Evolutionary conservation across 768 basidiomycete genomes (phyloP), one percentile per base, ranked within the genome.

Genomic region (Termitomyces sp.): DNA sequence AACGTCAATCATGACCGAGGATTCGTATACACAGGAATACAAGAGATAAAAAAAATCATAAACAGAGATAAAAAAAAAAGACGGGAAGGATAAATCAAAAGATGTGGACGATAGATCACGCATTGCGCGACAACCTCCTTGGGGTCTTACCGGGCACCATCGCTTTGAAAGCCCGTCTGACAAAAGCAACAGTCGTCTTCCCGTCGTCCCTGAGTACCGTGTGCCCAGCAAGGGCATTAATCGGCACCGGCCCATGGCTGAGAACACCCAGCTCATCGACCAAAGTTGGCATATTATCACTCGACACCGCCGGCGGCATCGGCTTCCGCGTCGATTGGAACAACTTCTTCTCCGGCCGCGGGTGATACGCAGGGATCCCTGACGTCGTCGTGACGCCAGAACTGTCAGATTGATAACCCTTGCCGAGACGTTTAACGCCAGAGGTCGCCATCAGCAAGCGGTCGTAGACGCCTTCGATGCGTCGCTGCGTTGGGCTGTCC

Each of bases 391-490:
- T 65, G 26, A 3, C 76, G 24, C 74, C 79, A 53, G 71, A 55
- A 60, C 80, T 81, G 53, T 89, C 82, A 2, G 88, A 91, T 69
- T 92, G 88, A 63, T 92, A 92, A 7, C 91, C 90, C 65, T 83
- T 85, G 3, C 91, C 91, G 8, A 88, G 72, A 30, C 90, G 87
- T 66, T 86, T 91, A 41, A 93, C 90, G 28, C 87, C 87, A 2
- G 85, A 82, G 1, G 88, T 89, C 11, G 89, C 86, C 87, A 91
- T 88, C 30, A 92, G 75, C 74, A 92, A 87, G 43, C 87, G 83
- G 62, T 93, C 91, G 60, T 92, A 93, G 18, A 88, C 86, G 55
- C 82, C 82, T 72, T 92, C 90, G 28, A 88, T 65, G 47, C 79
- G 82, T 43, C 79, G 84, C 57, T 74, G 81, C 56, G 78, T 78